Evolutionary conservation across 2,329 filamentous ascomycete genomes (phyloP).

Genomic region (Talaromyces sp.): DNA sequence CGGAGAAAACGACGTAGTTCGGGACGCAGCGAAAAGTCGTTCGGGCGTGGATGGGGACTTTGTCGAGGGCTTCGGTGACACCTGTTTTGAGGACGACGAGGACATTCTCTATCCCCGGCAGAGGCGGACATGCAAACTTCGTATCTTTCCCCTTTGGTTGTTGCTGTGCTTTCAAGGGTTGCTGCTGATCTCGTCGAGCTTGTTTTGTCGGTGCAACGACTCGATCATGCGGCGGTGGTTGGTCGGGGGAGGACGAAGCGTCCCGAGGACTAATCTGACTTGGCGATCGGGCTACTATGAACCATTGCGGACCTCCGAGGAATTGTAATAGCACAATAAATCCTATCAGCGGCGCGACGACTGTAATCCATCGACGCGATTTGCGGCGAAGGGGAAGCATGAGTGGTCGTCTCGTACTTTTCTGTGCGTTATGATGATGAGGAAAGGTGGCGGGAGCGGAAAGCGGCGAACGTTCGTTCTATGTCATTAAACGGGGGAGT

Average conservation of each 20-base stretch:
- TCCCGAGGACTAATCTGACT: neutral
- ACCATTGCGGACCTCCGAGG: conserved; percentile 34
- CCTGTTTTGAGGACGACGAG: conserved; percentile 56
- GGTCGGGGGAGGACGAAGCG: conserved; percentile 49
- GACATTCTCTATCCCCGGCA: conserved; percentile 46
- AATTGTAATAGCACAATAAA: conserved; percentile 53
- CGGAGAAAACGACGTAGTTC: conserved; percentile 55
- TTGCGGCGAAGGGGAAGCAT: conserved; percentile 43
- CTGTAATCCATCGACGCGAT: conserved; percentile 33
- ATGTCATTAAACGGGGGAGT: neutral
- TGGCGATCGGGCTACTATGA: conserved; percentile 1
- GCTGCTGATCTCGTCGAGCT: conserved; percentile 10
- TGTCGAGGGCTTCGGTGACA: conserved; percentile 52
- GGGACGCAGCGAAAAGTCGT: conserved; percentile 53
- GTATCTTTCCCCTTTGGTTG: neutral
- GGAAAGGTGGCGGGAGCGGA: conserved; percentile 3
- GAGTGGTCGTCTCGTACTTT: conserved; percentile 1
- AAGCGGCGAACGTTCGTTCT: neutral
- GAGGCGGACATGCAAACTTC: conserved; percentile 26
- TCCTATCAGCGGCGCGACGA: conserved; percentile 54
- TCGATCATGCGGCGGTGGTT: conserved; percentile 35
- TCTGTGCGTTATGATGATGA: neutral
- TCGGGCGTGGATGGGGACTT: conserved; percentile 51
- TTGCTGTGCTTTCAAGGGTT: neutral
- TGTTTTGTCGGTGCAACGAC: neutral